Base-by-base conservation (phyloP, 768 basidiomycete species). In the Guyanaporus albipodus region DNA sequence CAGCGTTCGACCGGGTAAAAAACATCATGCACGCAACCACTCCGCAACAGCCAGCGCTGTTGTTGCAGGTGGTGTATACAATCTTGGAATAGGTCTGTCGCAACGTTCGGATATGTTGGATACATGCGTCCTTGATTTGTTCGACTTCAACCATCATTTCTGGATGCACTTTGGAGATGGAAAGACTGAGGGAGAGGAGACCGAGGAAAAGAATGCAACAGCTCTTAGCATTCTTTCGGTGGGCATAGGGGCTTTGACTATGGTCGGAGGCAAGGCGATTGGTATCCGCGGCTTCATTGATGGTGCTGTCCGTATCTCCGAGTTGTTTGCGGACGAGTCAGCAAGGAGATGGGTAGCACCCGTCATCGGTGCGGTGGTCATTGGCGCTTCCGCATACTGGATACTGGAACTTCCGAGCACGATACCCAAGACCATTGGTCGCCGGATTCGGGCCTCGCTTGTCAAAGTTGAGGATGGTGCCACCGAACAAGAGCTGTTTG, bases 311-410 rank as follows among this genome's bases (percentile, higher is more conserved):
- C 82, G 86, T 31, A 56, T 95, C 38, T 75, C 80, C 4, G 89
- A 97, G 52, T 61, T 96, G 14, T 72, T 95, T 46, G 83, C 82
- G 45, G 88, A 90, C 66, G 89, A 91, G 63, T 73, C 75, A 3
- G 75, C 87, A 6, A 80, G 90, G 57, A 85, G 80, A 67, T 97
- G 93, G 93, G 84, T 79, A 2, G 91, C 82, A 1, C 94, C 95
- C 7, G 75, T 91, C 42, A 59, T 95, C 31, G 93, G 92, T 23
- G 86, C 85, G 1, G 70, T 80, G 38, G 78, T 83, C 14, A 63
- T 91, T 48, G 90, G 91, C 12, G 68, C 86, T 19, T 79, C 81
- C 1, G 82, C 80, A 2, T 97, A 94, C 70, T 70, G 96, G 50
- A 73, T 97, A 44, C 70, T 88, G 56, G 92, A 96, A 59, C 77